phyloP scores from a whole-genome alignment of 805 yeast species.

The Metschnikowia amazonensis region DNA sequence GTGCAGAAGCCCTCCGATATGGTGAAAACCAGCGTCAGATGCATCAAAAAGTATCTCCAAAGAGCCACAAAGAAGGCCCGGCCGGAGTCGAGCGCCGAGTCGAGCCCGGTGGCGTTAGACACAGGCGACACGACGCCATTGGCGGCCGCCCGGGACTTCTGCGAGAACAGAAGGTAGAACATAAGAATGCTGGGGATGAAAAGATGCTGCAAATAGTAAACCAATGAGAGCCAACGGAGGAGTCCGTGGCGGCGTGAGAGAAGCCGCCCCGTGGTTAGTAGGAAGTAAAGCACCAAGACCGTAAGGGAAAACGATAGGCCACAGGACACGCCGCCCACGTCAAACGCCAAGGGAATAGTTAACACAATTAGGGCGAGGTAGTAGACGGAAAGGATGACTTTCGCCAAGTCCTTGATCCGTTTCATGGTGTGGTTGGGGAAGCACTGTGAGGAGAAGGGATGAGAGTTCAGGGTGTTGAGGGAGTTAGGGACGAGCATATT shows the following conservation, averaged over 20 bases:
- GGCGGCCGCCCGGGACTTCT: constrained; percentile 12
- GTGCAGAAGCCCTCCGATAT: constrained; percentile 92
- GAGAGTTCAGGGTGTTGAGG: not conserved
- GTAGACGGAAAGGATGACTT: constrained; percentile 15
- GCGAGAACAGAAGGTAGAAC: constrained; percentile 42
- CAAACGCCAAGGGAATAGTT: constrained; percentile 90
- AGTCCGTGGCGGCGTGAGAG: constrained; percentile 40
- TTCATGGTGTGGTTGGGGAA: constrained; percentile 7
- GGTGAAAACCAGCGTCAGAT: constrained; percentile 87
- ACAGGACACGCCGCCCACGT: constrained; percentile 86
- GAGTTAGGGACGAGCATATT: no score
- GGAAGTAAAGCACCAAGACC: constrained; percentile 53
- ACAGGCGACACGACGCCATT: not conserved
- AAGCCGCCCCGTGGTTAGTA: constrained; percentile 69
- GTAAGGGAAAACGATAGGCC: constrained; percentile 83
- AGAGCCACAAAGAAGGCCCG: constrained; percentile 24
- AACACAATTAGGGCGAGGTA: constrained; percentile 68
- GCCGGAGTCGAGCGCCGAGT: not conserved
- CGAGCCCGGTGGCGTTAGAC: not conserved
- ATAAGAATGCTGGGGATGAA: constrained; percentile 79
- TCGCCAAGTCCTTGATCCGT: constrained; percentile 11
- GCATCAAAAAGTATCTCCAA: constrained; percentile 70
- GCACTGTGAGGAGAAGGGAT: not conserved
- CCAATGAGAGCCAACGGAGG: constrained; percentile 42
- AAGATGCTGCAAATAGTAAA: constrained; percentile 80